Base-by-base conservation (phyloP, 2,329 filamentous ascomycete species). In the Xylariaceae sp. region DNA sequence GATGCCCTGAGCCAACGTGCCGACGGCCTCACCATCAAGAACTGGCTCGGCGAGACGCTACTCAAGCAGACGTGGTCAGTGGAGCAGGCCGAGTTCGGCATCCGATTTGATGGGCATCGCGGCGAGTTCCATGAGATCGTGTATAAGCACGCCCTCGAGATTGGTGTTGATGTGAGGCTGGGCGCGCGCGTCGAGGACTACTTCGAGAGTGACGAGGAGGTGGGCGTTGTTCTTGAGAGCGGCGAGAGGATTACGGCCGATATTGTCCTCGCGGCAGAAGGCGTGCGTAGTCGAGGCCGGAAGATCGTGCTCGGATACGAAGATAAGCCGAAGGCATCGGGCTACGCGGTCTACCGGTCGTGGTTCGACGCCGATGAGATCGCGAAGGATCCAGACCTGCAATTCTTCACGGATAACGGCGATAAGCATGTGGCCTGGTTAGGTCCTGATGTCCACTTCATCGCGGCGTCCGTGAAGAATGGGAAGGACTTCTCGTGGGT, bases 401-500 rank as follows among this genome's bases (percentile, higher is more conserved):
- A 75, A 3, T 77, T 74, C 56, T 76, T 80, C 43, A 74, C 82
- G 3, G 76, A 79, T 6, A 70, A 79, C 26, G 79, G 79, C 26
- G 82, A 84, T 60, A 76, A 78, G 19, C 81, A 83, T 65, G 75
- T 77, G 4, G 78, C 74, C 36, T 84, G 81, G 81, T 73, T 84
- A 23, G 81, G 80, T 2, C 76, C 77, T 11, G 80, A 84, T 54
- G 76, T 82, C 2, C 79, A 82, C 61, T 81, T 81, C 64, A 76
- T 84, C 31, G 78, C 78, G 6, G 81, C 80, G 2, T 78, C 78
- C 0, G 76, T 84, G 55, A 83, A 84, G 67, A 74, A 75, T 31
- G 80, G 80, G 7, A 75, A 76, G 44, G 80, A 83, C 57, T 79
- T 84, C 60, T 79, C 75, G 51, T 84, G 81, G 81, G 82, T 83